These are phyloP conservation scores for Eimeria falciformis DNA, from an alignment of 169 alveolate species.

Conservation along the genomic window DNA sequence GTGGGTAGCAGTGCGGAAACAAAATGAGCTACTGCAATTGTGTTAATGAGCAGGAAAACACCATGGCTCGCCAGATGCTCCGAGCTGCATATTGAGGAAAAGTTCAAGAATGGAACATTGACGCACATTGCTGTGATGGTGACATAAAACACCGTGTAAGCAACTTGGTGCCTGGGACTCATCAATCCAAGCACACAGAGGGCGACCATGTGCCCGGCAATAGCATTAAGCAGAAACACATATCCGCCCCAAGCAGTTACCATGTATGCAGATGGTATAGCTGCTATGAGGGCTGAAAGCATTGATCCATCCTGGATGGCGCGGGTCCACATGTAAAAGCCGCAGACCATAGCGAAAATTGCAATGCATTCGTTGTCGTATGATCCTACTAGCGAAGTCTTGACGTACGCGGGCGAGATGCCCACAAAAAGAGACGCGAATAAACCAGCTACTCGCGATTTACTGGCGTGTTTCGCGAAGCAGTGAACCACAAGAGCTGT, in stretches of 20 bases:
- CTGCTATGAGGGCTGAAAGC: slow-evolving; percentile 85
- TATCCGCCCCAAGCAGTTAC: slow-evolving; percentile 99
- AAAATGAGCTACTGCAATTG: slow-evolving; percentile 71
- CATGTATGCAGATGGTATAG: slow-evolving; percentile 86
- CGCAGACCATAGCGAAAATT: slow-evolving; percentile 95
- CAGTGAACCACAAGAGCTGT: slow-evolving; percentile 91
- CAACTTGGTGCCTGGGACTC: slow-evolving; percentile 91
- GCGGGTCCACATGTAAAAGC: slow-evolving; percentile 95
- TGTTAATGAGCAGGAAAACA: slow-evolving; percentile 90
- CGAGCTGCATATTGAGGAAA: slow-evolving; percentile 92
- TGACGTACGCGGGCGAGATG: slow-evolving; percentile 97
- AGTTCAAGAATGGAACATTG: slow-evolving; percentile 96
- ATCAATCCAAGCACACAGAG: slow-evolving; percentile 91
- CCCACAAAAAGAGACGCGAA: slow-evolving; percentile 97
- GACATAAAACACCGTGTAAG: slow-evolving; percentile 94
- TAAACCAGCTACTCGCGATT: slow-evolving; percentile 95
- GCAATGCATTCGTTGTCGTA: slow-evolving; percentile 99
- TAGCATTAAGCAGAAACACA: slow-evolving; percentile 96
- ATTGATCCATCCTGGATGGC: slow-evolving; percentile 95
- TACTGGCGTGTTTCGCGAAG: slow-evolving; percentile 84
- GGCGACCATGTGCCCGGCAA: slow-evolving; percentile 94
- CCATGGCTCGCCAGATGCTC: slow-evolving; percentile 98
- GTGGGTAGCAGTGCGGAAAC: slow-evolving; percentile 31
- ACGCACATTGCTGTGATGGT: slow-evolving; percentile 95
- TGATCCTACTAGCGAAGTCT: slow-evolving; percentile 95